These are phyloP conservation scores for Aspergillus baeticus DNA, from an alignment of 495 filamentous ascomycete genomes.

Conservation along the genomic window DNA sequence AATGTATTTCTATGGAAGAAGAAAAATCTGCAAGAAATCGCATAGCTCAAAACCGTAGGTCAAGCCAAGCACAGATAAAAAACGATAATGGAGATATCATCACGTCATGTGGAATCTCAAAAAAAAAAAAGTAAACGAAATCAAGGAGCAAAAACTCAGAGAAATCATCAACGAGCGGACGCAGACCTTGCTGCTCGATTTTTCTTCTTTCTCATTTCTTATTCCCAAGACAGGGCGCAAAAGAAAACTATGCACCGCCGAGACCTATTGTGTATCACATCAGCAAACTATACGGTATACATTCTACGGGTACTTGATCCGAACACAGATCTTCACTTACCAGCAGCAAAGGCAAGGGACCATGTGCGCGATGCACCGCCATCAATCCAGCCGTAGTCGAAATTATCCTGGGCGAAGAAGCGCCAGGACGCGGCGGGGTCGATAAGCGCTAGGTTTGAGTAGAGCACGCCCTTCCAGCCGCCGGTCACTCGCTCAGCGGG, in stretches of 20 bases:
- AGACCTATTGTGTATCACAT: neutral
- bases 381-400: conserved; percentile 74
- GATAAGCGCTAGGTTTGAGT: conserved; percentile 75
- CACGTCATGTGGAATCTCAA: too few species aligned
- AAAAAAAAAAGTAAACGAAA: neutral
- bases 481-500: conserved; percentile 60
- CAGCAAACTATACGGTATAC: too few species aligned
- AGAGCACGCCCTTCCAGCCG: conserved; percentile 86
- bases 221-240: neutral
- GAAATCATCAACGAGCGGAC: too few species aligned
- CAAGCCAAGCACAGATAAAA: too few species aligned
- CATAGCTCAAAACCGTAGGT: too few species aligned
- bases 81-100: neutral
- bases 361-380: conserved; percentile 84
- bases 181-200: too few species aligned
- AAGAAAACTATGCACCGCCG: neutral
- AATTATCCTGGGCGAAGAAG: conserved; percentile 68
- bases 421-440: conserved; percentile 68
- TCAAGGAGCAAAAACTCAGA: too few species aligned
- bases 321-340: too few species aligned
- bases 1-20: neutral
- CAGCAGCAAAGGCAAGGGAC: conserved; percentile 82
- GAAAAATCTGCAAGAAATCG: neutral
- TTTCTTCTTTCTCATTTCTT: too few species aligned
- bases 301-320: too few species aligned